These are phyloP conservation scores for Glycine latifolia DNA, from an alignment of 306 rosid genomes.

Conservation along the genomic window DNA sequence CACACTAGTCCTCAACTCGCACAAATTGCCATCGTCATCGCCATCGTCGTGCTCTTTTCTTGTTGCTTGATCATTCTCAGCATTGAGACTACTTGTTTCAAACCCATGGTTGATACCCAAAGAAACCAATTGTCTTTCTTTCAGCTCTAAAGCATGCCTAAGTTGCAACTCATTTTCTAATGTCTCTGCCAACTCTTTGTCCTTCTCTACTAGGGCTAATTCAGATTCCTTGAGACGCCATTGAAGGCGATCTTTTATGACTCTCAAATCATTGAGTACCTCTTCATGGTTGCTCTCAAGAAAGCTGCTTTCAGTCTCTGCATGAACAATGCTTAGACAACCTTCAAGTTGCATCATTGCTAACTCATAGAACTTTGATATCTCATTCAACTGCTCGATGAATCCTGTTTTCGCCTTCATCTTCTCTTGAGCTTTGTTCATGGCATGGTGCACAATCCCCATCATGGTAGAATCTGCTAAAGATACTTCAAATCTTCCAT, in stretches of 20 bases:
- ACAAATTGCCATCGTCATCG: constrained; percentile 45
- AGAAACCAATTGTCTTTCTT: constrained; percentile 61
- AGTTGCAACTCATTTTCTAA: constrained; percentile 59
- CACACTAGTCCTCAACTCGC: constrained; percentile 53
- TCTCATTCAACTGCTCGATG: constrained; percentile 75
- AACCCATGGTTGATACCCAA: constrained; percentile 45
- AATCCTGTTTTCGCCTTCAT: constrained; percentile 75
- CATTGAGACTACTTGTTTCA: constrained; percentile 36
- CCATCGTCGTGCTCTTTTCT: constrained; percentile 43
- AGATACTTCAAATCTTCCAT: constrained; percentile 59
- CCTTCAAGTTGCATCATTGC: constrained; percentile 94
- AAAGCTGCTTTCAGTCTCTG: constrained; percentile 56
- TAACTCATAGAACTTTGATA: constrained; percentile 83
- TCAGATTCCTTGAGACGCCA: constrained; percentile 73
- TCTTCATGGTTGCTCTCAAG: constrained; percentile 71
- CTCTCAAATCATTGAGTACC: constrained; percentile 65
- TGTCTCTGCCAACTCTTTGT: constrained; percentile 63
- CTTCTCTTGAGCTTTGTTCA: constrained; percentile 84
- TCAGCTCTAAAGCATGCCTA: constrained; percentile 58
- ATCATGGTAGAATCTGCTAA: constrained; percentile 89
- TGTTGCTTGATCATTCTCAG: constrained; percentile 37
- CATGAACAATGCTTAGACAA: constrained; percentile 70
- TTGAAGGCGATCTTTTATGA: constrained; percentile 73
- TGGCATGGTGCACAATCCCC: constrained; percentile 78
- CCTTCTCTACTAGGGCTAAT: constrained; percentile 70